These are phyloP conservation scores for Sarocladium strictum DNA, from an alignment of 2,329 filamentous ascomycete species.

Conservation along the genomic window DNA sequence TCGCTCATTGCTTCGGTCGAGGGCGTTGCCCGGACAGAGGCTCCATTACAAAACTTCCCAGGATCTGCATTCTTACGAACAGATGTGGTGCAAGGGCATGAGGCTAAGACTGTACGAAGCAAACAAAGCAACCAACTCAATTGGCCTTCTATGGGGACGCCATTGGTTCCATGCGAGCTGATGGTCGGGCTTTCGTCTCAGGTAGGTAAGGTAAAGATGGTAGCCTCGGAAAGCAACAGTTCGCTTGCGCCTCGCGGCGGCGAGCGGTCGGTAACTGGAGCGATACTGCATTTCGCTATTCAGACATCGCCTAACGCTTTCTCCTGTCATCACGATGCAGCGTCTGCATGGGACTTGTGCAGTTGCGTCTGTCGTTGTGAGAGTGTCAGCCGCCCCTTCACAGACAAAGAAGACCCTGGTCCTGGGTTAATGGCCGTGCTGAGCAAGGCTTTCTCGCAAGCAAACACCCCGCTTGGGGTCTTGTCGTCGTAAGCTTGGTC, in stretches of 20 bases:
- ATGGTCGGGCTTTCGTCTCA: background rate
- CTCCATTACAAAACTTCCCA: background rate
- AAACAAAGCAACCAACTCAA: background rate
- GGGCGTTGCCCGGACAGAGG: background rate
- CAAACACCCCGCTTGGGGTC: conserved; percentile 2
- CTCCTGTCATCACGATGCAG: no score
- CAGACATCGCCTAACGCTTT: background rate
- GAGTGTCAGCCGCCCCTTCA: background rate
- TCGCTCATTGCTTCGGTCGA: background rate
- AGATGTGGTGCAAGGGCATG: background rate
- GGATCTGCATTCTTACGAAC: background rate
- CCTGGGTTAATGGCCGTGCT: background rate
- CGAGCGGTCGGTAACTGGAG: background rate
- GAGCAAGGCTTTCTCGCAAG: background rate
- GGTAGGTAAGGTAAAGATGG: background rate
- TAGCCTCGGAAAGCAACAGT: background rate
- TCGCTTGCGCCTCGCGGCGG: background rate
- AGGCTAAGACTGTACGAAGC: background rate
- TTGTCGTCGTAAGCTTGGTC: conserved; percentile 3
- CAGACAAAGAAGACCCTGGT: background rate
- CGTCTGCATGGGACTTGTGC: no score
- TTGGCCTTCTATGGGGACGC: background rate
- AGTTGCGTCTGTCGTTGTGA: no score
- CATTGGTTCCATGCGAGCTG: background rate
- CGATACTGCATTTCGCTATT: background rate